Evolutionary conservation across 331 rosid species (phyloP).

Genomic region (Telfairia occidentalis): DNA sequence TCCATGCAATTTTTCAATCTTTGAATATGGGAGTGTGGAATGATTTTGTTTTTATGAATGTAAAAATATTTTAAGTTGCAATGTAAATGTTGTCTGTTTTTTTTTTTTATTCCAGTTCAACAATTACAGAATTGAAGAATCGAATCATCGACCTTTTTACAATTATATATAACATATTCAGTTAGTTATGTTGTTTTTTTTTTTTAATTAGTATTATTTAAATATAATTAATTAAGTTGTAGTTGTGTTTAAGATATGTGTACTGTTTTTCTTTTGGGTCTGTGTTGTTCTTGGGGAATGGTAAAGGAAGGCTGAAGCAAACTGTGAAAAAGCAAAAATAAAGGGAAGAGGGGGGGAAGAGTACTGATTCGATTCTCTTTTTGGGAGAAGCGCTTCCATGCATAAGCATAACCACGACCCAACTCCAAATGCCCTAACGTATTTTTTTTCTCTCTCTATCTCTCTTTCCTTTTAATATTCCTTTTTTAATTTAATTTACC

Average conservation of each 20-base stretch:
- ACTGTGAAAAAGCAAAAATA: slow-evolving; percentile 84
- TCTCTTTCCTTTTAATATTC: slow-evolving; percentile 23
- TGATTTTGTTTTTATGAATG: no score
- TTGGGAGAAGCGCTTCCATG: slow-evolving; percentile 91
- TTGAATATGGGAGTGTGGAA: no score
- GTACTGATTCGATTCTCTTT: slow-evolving; percentile 88
- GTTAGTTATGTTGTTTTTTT: no score
- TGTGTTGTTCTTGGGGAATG: slow-evolving; percentile 72
- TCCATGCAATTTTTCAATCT: neutral
- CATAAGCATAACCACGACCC: slow-evolving; percentile 44
- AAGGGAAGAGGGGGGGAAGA: slow-evolving; percentile 27
- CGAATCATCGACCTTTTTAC: no score
- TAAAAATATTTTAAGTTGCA: no score
- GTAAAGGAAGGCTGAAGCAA: slow-evolving; percentile 94
- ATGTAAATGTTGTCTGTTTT: no score
- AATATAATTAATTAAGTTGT: no score
- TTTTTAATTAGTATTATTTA: no score
- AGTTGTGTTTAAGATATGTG: neutral
- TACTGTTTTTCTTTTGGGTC: slow-evolving; percentile 16
- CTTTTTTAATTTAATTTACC: no score
- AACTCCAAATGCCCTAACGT: slow-evolving; percentile 38
- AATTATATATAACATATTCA: no score
- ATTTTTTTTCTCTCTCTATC: slow-evolving; percentile 25
- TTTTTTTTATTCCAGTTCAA: no score
- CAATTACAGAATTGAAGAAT: no score